Evolutionary conservation across 495 filamentous ascomycete genomes (phyloP), one percentile per base, ranked within the genome.

Genomic region (Aspergillus avenaceus): DNA sequence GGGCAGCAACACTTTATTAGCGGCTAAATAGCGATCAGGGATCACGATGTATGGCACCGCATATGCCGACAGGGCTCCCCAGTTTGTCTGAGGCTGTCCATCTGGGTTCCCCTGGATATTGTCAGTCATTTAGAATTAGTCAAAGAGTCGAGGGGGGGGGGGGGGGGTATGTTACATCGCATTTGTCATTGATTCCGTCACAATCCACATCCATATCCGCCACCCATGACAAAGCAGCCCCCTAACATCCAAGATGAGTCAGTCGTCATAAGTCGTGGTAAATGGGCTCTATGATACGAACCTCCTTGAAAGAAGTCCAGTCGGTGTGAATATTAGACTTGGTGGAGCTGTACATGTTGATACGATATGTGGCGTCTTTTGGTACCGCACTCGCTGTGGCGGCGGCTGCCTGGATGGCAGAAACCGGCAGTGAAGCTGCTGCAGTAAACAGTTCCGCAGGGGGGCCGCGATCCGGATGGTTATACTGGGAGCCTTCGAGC

Each of bases 201-300:
- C 65, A 68, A 41, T 68, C 65, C 2, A 68, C 61, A 49, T 68
- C 63, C 63, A 68, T 66, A 28, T 68, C 63, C 2, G 65, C 63
- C 5, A 66, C 27, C 58, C 54, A 68, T 13, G 63, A 61, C 37
- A 62, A 62, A 16, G 65, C 65, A 12, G 65, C 58, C 11, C 65
- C 65, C 65, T 68, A 28, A 16, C 1, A 16, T 9, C 16, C 5
- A 25, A 9, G 21, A 4, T 18, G 31, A 12, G n/a, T 41, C 34
- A 13, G 5, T 12, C 5, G 7, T 21, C 13, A 31, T 12, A 2
- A 19, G 3, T 45, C 6, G 2, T 11, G 24, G 26, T 8, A 47
- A 19, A 4, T 14, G 11, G n/a, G n/a, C n/a, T n/a, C n/a, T n/a
- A 49, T 32, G 18, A 13, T 23, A 52, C 36, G 6, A 49, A 70